Evolutionary conservation across 768 basidiomycete genomes (phyloP), one percentile per base, ranked within the genome.

Genomic region (Trametes punicea): DNA sequence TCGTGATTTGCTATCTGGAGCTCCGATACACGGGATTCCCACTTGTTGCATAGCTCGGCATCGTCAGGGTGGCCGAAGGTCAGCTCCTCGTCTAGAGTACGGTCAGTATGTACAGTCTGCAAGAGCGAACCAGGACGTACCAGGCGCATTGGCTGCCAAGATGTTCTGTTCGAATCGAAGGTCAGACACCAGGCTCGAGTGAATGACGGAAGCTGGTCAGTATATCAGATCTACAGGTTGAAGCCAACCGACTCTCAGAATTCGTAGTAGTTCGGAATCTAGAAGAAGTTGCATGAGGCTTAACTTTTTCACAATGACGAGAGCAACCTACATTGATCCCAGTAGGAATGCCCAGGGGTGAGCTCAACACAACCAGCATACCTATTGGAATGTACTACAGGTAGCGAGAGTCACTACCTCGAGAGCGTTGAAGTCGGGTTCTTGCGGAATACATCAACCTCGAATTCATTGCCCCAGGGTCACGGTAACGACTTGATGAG

Each of bases 1-100:
- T 94, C 93, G 68, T 94, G 93, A 66, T 90, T 93, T 10, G 93
- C 93, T 18, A 95, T 91, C 64, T 93, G 93, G 0, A 95, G 74
- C 62, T 93, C 91, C 63, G 93, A 93, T 0, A 90, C 82, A 16
- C 81, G 77, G 31, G 76, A 80, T 57, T 92, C 87, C 90, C 89
- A 93, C 33, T 77, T 74, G 63, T 87, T 84, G 72, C 88, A 93
- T 13, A 90, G 72, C 7, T 77, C 80, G 21, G 82, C 76, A 65
- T 94, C 93, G 56, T 86, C 84, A 9, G 88, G 87, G 47, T 88
- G 87, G 50, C 93, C 80, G 69, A 95, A 94, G 0, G 91, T 90
- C 23, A 89, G 67, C 65, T 85, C 81, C 67, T 94, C 87, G 57
- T 84, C 88, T 89, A 60, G n/a, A 36, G 53, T 53, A 34, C 13